These are phyloP conservation scores for Pythium brachiatum DNA, from an alignment of 352 stramenopile genomes.

Conservation along the genomic window DNA sequence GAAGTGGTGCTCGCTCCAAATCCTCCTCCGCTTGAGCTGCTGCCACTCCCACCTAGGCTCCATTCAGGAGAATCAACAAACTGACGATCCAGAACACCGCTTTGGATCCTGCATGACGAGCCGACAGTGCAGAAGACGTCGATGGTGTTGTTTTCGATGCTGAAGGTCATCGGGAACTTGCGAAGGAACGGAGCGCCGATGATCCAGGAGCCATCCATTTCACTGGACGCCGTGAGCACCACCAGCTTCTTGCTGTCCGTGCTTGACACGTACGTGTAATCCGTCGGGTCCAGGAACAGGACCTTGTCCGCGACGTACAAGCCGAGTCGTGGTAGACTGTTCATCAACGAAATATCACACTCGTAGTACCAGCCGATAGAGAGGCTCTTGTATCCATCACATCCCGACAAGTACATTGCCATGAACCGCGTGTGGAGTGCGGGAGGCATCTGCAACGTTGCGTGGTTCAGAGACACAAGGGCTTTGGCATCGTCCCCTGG, in stretches of 20 bases:
- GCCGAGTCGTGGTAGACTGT: slow-evolving; percentile 4
- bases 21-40: neutral
- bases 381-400: neutral
- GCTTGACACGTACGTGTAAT: slow-evolving; percentile 4
- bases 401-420: neutral
- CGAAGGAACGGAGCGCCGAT: neutral
- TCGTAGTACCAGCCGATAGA: neutral
- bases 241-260: neutral
- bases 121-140: neutral
- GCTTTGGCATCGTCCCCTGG: neutral
- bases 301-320: slow-evolving; percentile 4
- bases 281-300: slow-evolving; percentile 4
- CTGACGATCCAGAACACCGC: neutral
- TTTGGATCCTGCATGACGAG: neutral
- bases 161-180: slow-evolving; percentile 13
- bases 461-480: neutral
- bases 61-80: neutral
- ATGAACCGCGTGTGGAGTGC: neutral
- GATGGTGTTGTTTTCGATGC: neutral
- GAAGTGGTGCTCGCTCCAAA: neutral
- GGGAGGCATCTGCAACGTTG: neutral
- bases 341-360: neutral
- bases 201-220: neutral
- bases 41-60: neutral
- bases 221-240: neutral